phyloP scores from a whole-genome alignment of 768 basidiomycete genomes.

The Mycena galericulata region DNA sequence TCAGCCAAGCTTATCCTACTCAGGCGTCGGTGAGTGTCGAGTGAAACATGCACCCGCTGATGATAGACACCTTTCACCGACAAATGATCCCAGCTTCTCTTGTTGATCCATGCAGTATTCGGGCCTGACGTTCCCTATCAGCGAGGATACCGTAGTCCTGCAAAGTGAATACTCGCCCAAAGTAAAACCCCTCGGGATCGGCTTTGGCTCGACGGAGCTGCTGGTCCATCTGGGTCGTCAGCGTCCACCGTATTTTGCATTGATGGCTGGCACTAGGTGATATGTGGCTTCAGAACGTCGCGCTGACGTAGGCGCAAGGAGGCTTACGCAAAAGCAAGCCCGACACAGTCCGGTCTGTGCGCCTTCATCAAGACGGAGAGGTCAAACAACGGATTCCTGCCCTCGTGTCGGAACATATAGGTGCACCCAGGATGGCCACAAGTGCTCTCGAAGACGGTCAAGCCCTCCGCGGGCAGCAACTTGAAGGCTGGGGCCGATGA shows the following conservation, averaged over 20 bases:
- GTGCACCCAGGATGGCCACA: constrained; percentile 1
- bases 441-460: background rate
- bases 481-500: background rate
- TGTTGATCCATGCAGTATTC: no score
- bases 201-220: no score
- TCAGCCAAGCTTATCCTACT: no score
- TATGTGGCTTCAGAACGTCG: no score
- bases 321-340: background rate
- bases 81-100: no score
- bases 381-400: background rate
- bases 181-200: no score
- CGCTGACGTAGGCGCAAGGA: background rate
- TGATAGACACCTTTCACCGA: no score
- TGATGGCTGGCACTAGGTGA: background rate
- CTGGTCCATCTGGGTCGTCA: background rate
- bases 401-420: background rate
- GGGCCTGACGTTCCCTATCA: no score
- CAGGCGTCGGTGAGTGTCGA: no score
- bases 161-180: no score
- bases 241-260: background rate
- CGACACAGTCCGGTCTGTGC: background rate
- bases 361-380: background rate
- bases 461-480: background rate
- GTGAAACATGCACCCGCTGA: no score
- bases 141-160: no score